These are phyloP conservation scores for Picochlorum costavermella DNA, from an alignment of 139 green algal genomes.

Conservation along the genomic window DNA sequence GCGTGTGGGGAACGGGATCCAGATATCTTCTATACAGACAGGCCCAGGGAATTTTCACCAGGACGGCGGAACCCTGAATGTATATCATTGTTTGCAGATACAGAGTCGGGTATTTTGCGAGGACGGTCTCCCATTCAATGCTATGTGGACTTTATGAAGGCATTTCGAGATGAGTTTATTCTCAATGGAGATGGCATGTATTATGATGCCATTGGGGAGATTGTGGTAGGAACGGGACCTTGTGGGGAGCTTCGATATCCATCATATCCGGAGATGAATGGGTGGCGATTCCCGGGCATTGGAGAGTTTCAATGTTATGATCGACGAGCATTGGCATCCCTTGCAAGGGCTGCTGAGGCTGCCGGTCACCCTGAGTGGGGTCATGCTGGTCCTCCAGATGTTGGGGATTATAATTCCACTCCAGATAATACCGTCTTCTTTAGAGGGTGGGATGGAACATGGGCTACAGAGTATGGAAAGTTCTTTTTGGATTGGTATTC, in stretches of 20 bases:
- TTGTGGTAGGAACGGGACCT: slow-evolving; percentile 59
- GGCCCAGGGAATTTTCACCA: slow-evolving; percentile 35
- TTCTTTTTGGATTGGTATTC: slow-evolving; percentile 54
- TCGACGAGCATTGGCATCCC: slow-evolving; percentile 33
- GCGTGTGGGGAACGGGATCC: slow-evolving; percentile 63
- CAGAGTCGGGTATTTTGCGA: slow-evolving; percentile 47
- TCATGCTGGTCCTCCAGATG: slow-evolving; percentile 39
- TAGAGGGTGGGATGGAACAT: slow-evolving; percentile 47
- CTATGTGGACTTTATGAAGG: slow-evolving; percentile 80
- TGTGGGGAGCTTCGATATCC: slow-evolving; percentile 63
- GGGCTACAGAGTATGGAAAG: slow-evolving; percentile 58
- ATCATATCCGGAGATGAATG: slow-evolving; percentile 66
- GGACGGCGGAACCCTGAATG: slow-evolving; percentile 70
- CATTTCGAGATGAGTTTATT: slow-evolving; percentile 57
- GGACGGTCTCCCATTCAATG: slow-evolving; percentile 59
- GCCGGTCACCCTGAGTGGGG: slow-evolving; percentile 49
- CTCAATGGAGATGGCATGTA: slow-evolving; percentile 27
- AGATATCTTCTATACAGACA: slow-evolving; percentile 80
- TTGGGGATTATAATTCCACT: slow-evolving; percentile 41
- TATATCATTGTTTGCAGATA: slow-evolving; percentile 73
- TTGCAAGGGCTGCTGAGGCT: slow-evolving; percentile 33
- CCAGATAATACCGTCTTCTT: slow-evolving; percentile 55
- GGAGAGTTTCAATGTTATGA: slow-evolving; percentile 77
- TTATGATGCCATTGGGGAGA: slow-evolving; percentile 55
- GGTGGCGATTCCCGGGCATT: slow-evolving; percentile 76